Percentiles rank a stretch among this genome's conserved stretches.
These are phyloP conservation scores for Mycena vulgaris DNA, from an alignment of 768 basidiomycete species.

Conservation along the genomic window DNA sequence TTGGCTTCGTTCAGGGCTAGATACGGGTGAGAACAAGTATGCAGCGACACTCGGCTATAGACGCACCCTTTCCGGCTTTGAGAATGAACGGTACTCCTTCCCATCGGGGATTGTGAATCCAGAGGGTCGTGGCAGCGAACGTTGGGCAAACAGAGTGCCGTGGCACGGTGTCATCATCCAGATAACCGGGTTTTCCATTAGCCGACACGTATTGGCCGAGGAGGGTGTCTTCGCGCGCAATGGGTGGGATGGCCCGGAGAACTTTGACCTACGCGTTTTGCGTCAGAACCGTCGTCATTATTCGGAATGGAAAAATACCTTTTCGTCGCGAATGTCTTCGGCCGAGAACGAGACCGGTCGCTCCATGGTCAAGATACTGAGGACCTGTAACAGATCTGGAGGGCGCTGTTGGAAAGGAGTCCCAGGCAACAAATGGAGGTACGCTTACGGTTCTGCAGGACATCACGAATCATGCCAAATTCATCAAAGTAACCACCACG, in stretches of 20 bases:
- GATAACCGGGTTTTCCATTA: constrained; percentile 97
- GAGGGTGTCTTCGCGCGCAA: constrained; percentile 83
- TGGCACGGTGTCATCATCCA: constrained; percentile 96
- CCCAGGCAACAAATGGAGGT: constrained; percentile 25
- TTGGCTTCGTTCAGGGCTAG: constrained; percentile 87
- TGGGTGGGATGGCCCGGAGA: constrained; percentile 89
- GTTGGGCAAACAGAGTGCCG: constrained; percentile 94
- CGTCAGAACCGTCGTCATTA: constrained; percentile 16
- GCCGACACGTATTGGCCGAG: constrained; percentile 95
- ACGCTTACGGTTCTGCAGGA: constrained; percentile 96
- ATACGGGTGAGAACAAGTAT: constrained; percentile 32
- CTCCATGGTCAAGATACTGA: constrained; percentile 97
- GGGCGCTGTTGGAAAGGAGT: constrained; percentile 39
- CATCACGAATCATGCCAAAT: constrained; percentile 98
- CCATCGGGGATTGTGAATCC: constrained; percentile 97
- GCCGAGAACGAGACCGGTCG: constrained; percentile 97
- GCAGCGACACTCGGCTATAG: constrained; percentile 28
- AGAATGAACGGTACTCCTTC: constrained; percentile 99
- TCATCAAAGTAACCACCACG: constrained; percentile 99
- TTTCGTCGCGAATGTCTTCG: constrained; percentile 98
- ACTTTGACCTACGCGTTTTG: constrained; percentile 89
- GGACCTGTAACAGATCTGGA: constrained; percentile 93
- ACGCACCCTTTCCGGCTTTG: constrained; percentile 95
- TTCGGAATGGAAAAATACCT: constrained; percentile 68
- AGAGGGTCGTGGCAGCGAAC: constrained; percentile 90